Percentiles rank a stretch among this genome's conserved stretches.
phyloP scores from a whole-genome alignment of 257 asterid genomes.

The Solanum gandarillasii region DNA sequence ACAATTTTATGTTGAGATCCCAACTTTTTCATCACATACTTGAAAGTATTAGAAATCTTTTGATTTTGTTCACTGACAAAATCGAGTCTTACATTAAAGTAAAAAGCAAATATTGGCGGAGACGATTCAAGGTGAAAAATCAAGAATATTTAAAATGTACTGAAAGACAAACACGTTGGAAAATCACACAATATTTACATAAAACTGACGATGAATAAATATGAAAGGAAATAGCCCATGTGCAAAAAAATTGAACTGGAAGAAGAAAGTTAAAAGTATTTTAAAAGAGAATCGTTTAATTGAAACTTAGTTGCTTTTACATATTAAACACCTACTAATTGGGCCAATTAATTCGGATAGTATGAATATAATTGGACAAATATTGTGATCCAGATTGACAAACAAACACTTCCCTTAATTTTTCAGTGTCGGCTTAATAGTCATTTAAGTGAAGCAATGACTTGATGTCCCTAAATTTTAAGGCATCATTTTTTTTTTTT shows the following conservation, averaged over 20 bases:
- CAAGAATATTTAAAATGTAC: too few species aligned
- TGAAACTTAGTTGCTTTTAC: not conserved
- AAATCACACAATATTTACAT: not conserved
- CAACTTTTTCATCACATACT: not conserved
- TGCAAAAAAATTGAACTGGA: rapidly evolving
- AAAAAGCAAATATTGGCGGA: too few species aligned
- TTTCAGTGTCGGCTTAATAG: too few species aligned
- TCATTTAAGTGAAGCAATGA: not conserved
- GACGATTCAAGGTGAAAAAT: too few species aligned
- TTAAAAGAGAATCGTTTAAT: not conserved
- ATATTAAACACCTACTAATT: too few species aligned
- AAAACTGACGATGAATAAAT: not conserved
- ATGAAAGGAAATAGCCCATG: too few species aligned
- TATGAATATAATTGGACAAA: not conserved
- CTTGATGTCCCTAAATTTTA: not conserved
- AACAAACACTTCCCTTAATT: not conserved
- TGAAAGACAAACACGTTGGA: too few species aligned
- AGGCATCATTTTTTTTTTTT: not conserved
- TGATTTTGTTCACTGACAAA: rapidly evolving
- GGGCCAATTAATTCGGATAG: not conserved
- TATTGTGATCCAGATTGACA: not conserved
- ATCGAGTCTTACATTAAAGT: not conserved
- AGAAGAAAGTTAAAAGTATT: not conserved
- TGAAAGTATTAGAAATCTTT: not conserved
- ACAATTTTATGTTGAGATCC: not conserved